Evolutionary conservation across 306 rosid species (phyloP).

Genomic region (Myrica gale): DNA sequence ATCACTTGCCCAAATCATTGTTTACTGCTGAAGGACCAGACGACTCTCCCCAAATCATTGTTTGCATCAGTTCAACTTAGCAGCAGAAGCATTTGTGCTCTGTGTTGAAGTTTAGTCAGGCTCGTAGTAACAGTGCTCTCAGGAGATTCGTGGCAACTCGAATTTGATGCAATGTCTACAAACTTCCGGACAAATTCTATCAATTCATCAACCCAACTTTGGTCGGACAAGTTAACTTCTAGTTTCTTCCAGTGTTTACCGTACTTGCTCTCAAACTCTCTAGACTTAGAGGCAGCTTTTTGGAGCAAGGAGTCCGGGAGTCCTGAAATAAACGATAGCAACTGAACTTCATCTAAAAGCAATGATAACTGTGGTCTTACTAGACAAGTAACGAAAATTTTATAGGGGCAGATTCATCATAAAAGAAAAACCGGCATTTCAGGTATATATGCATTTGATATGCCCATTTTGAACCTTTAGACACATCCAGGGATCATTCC

Average conservation of each 20-base stretch:
- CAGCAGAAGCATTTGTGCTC: constrained; percentile 42
- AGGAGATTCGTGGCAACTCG: constrained; percentile 34
- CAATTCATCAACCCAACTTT: constrained; percentile 40
- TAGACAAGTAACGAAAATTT: neutral
- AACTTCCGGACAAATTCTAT: constrained; percentile 39
- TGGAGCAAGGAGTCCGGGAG: constrained; percentile 66
- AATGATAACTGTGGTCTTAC: neutral
- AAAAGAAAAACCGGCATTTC: neutral
- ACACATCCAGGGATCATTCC: neutral
- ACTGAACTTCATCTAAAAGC: neutral
- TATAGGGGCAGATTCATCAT: neutral
- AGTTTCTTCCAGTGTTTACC: constrained; percentile 43
- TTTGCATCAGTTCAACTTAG: constrained; percentile 23
- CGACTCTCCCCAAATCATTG: neutral
- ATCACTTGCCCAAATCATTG: neutral
- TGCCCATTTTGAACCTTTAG: neutral
- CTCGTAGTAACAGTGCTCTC: constrained; percentile 28
- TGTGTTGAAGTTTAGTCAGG: constrained; percentile 50
- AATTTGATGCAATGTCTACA: constrained; percentile 28
- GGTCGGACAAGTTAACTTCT: constrained; percentile 28
- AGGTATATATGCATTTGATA: neutral
- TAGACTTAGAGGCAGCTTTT: constrained; percentile 75
- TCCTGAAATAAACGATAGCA: constrained; percentile 29
- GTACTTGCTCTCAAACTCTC: constrained; percentile 74
- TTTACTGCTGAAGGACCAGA: constrained; percentile 11